Base-by-base conservation (phyloP, 2,329 filamentous ascomycete species). In the Penicillium sp. region DNA sequence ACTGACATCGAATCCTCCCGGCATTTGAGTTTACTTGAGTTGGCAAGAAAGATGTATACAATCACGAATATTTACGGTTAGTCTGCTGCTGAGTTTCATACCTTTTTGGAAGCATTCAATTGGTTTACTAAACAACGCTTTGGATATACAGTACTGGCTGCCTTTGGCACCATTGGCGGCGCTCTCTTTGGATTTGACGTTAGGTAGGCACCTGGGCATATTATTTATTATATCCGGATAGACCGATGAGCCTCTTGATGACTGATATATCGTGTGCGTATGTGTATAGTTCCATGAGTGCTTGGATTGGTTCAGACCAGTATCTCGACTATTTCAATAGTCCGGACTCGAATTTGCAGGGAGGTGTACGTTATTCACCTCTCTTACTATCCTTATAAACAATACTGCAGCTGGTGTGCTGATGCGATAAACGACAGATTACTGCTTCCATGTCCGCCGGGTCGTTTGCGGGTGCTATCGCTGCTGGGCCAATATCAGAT, bases 371-470 rank as follows among this genome's bases (percentile, higher is more conserved):
- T 62, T 21, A 16, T 12, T 8, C 0, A 1, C 11, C 42, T 18
- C 6, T 11, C 35, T 12, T 1, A 33, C n/a, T n/a, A n/a, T n/a
- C n/a, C n/a, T 33, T 33, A 28, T 28, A 28, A 5, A 28, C 26
- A 28, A 28, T 28, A 28, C 26, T 28, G 26, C 26, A 28, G 26
- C 26, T 28, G 26, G 16, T 40, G 18, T 12, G 18, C 47, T 40
- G 21, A 53, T 42, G 18, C 42, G 20, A 45, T 38, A 48, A 20
- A 43, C 30, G 84, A 81, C 68, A 77, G 74, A 89, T 90, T 65
- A 86, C 83, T 0, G 86, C 87, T 21, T 77, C 85, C 49, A 90
- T 90, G 85, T 83, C 87, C 21, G 86, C 81, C 53, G 87, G 87
- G 33, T 89, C 86, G 0, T 89, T 84, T 75, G 70, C 86, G 23